Percentiles rank a stretch among this genome's conserved stretches.
These are phyloP conservation scores for Chamaecyparis obtusa DNA, from an alignment of 75 land plant genomes.

Conservation along the genomic window DNA sequence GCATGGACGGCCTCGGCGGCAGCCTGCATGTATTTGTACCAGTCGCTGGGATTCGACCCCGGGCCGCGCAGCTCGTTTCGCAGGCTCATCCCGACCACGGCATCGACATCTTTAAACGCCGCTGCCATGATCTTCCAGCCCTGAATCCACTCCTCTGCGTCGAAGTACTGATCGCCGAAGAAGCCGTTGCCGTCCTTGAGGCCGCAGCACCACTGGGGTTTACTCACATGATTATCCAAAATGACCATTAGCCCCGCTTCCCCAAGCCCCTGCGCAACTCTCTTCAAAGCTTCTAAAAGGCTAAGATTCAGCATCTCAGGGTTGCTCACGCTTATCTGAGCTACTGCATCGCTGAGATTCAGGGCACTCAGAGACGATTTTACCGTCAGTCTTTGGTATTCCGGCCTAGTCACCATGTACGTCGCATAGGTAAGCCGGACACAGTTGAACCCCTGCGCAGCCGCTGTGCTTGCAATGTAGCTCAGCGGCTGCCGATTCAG, in stretches of 20 bases:
- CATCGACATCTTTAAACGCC: constrained; percentile 3
- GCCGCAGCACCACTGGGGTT: constrained; percentile 51
- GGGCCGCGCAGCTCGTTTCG: constrained; percentile 50
- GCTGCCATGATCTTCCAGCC: constrained; percentile 30
- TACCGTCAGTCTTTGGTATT: constrained; percentile 20
- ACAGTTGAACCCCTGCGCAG: constrained; percentile 56
- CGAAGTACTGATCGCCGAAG: constrained; percentile 46
- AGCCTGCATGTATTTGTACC: constrained; percentile 27
- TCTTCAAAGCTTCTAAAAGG: constrained; percentile 17
- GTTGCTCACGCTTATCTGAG: constrained; percentile 10
- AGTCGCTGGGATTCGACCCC: constrained; percentile 16
- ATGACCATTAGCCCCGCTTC: constrained; percentile 22
- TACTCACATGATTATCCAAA: constrained; percentile 22
- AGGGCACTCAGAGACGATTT: constrained; percentile 1
- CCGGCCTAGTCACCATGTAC: constrained; percentile 18
- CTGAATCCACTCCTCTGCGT: constrained; percentile 26
- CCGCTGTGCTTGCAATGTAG: constrained; percentile 9
- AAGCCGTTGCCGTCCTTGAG: constrained; percentile 40
- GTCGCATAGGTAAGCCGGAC: constrained; percentile 63
- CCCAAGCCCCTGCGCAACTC: constrained; percentile 22
- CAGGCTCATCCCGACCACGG: constrained; percentile 45
- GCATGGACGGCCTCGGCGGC: constrained; percentile 29
- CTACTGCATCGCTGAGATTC: constrained; percentile 12
- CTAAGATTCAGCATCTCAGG: constrained; percentile 20
- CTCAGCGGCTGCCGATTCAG: constrained; percentile 27